phyloP scores from a whole-genome alignment of 2,329 filamentous ascomycete species.

The Biscogniauxia mediterranea region DNA sequence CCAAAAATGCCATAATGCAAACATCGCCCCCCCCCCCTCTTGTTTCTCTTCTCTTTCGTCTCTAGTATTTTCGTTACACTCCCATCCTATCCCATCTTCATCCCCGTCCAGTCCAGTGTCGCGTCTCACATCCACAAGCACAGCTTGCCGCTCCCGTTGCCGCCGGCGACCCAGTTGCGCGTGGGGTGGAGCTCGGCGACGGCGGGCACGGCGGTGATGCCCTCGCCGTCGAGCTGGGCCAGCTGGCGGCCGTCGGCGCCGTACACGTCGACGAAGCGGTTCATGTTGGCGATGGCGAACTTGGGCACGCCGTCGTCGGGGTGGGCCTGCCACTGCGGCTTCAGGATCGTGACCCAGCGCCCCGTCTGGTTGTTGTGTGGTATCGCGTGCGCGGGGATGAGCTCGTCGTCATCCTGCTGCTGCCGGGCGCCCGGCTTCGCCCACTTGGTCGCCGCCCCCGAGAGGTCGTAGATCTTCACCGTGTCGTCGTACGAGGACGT shows the following conservation, averaged over 20 bases:
- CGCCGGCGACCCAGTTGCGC: constrained; percentile 87
- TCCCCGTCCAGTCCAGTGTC: too few relatives aligned
- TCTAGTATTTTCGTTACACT: too few relatives aligned
- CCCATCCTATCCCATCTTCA: too few relatives aligned
- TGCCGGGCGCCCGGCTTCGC: constrained; percentile 48
- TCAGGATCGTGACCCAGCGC: constrained; percentile 82
- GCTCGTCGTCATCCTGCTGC: too few relatives aligned
- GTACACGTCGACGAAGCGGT: constrained; percentile 91
- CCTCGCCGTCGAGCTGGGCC: constrained; percentile 82
- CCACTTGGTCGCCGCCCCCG: constrained; percentile 59
- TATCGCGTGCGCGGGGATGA: constrained; percentile 68
- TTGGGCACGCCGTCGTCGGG: constrained; percentile 79
- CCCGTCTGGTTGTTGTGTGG: constrained; percentile 95
- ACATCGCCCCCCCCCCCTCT: too few relatives aligned
- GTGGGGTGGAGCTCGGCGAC: constrained; percentile 88
- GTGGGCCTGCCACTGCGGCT: constrained; percentile 81
- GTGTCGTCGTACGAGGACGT: constrained; percentile 95
- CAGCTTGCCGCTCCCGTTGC: constrained; percentile 87
- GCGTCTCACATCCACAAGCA: constrained; percentile 75
- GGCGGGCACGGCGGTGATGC: constrained; percentile 90
- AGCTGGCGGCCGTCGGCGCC: constrained; percentile 80
- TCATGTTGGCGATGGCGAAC: constrained; percentile 96
- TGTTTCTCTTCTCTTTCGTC: too few relatives aligned
- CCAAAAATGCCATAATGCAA: too few relatives aligned
- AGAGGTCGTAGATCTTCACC: constrained; percentile 86